A percentile compares a stretch with the other conserved stretches of the same genome.
Conservation (phyloP, 129 eudicot genomes). For the Flaveria brownii region DNA sequence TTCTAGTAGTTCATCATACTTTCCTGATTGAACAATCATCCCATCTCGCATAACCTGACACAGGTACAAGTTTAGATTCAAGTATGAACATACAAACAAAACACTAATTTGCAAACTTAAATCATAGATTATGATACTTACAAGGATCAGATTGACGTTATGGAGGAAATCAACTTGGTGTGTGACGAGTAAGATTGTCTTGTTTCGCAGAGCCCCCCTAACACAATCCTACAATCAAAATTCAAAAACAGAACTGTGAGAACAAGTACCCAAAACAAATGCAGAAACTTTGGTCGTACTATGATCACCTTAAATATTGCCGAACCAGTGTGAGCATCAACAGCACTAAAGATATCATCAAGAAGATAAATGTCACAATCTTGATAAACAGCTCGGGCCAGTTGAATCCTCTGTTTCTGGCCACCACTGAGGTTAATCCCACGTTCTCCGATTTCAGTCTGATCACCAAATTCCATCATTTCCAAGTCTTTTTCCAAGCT, state of each 20-base stretch:
- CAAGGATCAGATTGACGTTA: conserved; percentile 49
- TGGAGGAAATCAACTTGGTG: conserved; percentile 70
- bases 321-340: conserved; percentile 63
- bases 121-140: conserved; percentile 23
- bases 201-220: conserved; percentile 46
- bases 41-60: conserved; percentile 92
- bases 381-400: conserved; percentile 61
- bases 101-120: not conserved
- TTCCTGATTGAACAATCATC: conserved; percentile 79
- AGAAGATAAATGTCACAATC: conserved; percentile 60
- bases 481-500: conserved; percentile 90
- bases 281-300: not conserved
- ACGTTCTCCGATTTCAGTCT: conserved; percentile 64
- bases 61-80: not conserved
- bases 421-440: conserved; percentile 66
- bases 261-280: not conserved
- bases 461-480: conserved; percentile 92
- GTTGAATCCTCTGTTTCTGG: conserved; percentile 61
- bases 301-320: conserved; percentile 48
- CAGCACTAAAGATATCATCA: conserved; percentile 61
- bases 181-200: conserved; percentile 58
- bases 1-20: conserved; percentile 54
- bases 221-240: conserved; percentile 50
- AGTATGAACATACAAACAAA: not conserved
- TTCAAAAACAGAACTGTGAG: conserved; percentile 9